phyloP scores from a whole-genome alignment of 2,329 filamentous ascomycete genomes.

The Podosphaera aphanis region DNA sequence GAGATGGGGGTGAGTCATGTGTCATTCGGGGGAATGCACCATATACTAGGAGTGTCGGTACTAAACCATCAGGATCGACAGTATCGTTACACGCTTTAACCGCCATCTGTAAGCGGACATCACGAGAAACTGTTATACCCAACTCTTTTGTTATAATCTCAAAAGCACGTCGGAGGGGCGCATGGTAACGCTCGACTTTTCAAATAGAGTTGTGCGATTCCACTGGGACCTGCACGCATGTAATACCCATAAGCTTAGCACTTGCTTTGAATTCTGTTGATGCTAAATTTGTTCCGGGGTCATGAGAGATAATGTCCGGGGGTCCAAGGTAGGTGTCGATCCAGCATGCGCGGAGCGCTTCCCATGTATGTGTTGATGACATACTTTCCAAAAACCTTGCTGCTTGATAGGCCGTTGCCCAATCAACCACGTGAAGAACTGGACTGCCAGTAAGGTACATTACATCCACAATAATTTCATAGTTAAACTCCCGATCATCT shows the following conservation, averaged over 20 bases:
- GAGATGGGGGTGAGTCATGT: not conserved
- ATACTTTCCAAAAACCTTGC: not conserved
- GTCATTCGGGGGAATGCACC: not conserved
- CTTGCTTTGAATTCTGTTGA: not conserved
- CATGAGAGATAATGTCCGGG: constrained; percentile 1
- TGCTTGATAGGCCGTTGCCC: not conserved
- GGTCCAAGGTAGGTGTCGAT: not conserved
- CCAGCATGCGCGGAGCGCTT: not conserved
- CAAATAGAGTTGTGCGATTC: not conserved
- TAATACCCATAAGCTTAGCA: constrained; percentile 1
- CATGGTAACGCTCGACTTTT: not conserved
- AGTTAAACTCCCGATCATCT: constrained; percentile 2
- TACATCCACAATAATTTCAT: constrained; percentile 1
- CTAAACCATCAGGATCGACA: not conserved
- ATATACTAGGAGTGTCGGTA: not conserved
- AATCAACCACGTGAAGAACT: constrained; percentile 1
- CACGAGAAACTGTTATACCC: not conserved
- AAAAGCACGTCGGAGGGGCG: not conserved
- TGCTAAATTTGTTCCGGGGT: constrained; percentile 1
- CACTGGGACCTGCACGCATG: not conserved
- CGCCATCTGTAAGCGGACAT: not conserved
- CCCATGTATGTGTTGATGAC: not conserved
- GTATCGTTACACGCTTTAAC: not conserved
- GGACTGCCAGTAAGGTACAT: not conserved
- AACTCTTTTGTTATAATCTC: not conserved